phyloP scores from a whole-genome alignment of 352 stramenopile species.

The Pythium grandisporangium region DNA sequence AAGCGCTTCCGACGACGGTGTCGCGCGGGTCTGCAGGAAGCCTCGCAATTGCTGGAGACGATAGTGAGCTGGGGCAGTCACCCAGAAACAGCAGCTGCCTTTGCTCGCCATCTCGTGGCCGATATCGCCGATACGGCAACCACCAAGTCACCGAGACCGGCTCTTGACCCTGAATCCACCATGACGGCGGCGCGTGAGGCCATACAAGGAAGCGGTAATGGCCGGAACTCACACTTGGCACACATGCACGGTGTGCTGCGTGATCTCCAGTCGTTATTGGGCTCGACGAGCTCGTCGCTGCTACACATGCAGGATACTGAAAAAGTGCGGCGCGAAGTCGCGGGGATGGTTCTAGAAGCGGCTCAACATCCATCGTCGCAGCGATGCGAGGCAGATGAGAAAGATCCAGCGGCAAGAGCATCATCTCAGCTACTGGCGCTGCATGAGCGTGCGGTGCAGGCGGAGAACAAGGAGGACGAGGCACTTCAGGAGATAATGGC shows the following conservation, averaged over 20 bases:
- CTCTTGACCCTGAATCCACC: no score
- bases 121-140: constrained; percentile 19
- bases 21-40: constrained; percentile 1
- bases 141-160: neutral
- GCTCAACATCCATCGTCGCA: constrained; percentile 26
- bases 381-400: no score
- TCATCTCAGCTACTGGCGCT: constrained; percentile 26
- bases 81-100: constrained; percentile 17
- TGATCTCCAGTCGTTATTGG: constrained; percentile 28
- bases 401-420: neutral
- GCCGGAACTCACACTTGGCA: constrained; percentile 15
- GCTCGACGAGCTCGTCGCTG: constrained; percentile 40
- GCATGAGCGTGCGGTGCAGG: constrained; percentile 24
- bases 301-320: constrained; percentile 33
- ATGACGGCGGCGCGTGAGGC: no score
- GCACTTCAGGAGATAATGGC: constrained; percentile 13
- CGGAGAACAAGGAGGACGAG: constrained; percentile 52
- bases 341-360: constrained; percentile 31
- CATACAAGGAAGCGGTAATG: constrained; percentile 6
- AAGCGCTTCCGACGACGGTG: constrained; percentile 3
- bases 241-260: constrained; percentile 17
- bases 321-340: constrained; percentile 44
- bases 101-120: constrained; percentile 17
- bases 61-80: constrained; percentile 35
- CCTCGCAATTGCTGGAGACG: constrained; percentile 11